Percentiles rank a stretch among this genome's conserved stretches.
These are phyloP conservation scores for Odonthalia washingtoniensis DNA, from an alignment of 31 red algal species.

Conservation along the genomic window DNA sequence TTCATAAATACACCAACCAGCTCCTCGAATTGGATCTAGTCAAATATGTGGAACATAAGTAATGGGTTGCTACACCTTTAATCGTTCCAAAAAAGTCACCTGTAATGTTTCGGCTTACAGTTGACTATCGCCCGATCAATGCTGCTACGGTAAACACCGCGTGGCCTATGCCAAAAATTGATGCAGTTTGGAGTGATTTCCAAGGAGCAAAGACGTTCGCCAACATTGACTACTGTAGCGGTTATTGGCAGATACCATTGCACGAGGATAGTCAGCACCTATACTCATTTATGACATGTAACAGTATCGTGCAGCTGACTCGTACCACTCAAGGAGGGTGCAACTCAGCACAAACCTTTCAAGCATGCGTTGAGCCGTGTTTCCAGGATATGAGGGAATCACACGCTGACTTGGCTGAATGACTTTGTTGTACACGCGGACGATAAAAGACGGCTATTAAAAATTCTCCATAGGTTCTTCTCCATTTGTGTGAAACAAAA, in stretches of 20 bases:
- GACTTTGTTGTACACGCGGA: slow-evolving; percentile 47
- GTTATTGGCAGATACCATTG: slow-evolving; percentile 52
- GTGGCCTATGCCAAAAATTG: background rate
- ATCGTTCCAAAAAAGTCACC: background rate
- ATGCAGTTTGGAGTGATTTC: background rate
- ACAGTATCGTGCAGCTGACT: background rate
- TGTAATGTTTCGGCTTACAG: background rate
- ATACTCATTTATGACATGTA: background rate
- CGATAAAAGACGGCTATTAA: background rate
- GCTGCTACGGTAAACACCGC: background rate
- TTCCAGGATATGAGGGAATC: slow-evolving; percentile 2
- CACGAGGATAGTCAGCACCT: background rate
- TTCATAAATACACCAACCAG: background rate
- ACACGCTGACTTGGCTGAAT: slow-evolving; percentile 41
- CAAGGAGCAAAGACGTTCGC: background rate
- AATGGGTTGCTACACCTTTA: background rate
- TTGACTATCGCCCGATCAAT: background rate
- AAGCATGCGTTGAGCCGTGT: slow-evolving; percentile 13
- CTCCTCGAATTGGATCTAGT: background rate
- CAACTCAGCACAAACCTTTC: slow-evolving; percentile 34
- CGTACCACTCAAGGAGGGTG: background rate
- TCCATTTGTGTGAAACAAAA: slow-evolving; percentile 33
- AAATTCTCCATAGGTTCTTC: slow-evolving; percentile 36
- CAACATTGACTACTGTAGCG: background rate
- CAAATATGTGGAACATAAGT: background rate